Base-by-base conservation (phyloP, 2,329 filamentous ascomycete species). In the Epichloe festucae region DNA sequence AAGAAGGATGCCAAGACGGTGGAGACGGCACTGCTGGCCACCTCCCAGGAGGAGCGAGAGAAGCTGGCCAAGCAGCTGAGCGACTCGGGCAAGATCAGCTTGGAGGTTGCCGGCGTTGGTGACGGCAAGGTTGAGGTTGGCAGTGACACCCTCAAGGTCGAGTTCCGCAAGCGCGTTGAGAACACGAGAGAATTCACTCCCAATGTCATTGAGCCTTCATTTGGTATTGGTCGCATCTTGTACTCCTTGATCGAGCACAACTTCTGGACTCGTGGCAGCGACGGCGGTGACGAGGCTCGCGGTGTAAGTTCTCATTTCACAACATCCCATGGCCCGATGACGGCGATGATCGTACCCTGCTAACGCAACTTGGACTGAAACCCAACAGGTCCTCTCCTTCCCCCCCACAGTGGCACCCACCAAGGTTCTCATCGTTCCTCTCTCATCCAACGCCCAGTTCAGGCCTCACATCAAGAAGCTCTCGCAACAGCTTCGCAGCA, bases 131-230 rank as follows among this genome's bases (percentile, higher is more conserved):
- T 89, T 23, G 83, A 91, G 65, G 73, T 97, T 49, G 75, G 77
- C 60, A 84, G 84, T 64, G 89, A 95, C 55, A 76, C 94, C 47
- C 75, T 98, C 64, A 80, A 75, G 53, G 89, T 97, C 60, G 87
- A 90, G 72, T 89, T 87, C 72, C 81, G 84, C 60, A 95, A 85
- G 59, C 78, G 89, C 56, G 78, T 82, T 4, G 88, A 95, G 69
- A 85, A 95, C 65, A 81, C 84, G 53, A 81, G 93, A 61, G 90
- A 96, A 67, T 98, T 88, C 73, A 94, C 85, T 0, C 91, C 91
- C 54, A 96, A 96, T 65, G 89, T 95, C 46, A 94, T 97, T 60
- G 93, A 98, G 73, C 93, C 91, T 2, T 97, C 91, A 0, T 98
- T 97, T 62, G 91, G 91, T 75, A 95, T 97, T 63, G 93, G 91